phyloP scores from a whole-genome alignment of 305 asterid species.

The Fraxinus floribunda region DNA sequence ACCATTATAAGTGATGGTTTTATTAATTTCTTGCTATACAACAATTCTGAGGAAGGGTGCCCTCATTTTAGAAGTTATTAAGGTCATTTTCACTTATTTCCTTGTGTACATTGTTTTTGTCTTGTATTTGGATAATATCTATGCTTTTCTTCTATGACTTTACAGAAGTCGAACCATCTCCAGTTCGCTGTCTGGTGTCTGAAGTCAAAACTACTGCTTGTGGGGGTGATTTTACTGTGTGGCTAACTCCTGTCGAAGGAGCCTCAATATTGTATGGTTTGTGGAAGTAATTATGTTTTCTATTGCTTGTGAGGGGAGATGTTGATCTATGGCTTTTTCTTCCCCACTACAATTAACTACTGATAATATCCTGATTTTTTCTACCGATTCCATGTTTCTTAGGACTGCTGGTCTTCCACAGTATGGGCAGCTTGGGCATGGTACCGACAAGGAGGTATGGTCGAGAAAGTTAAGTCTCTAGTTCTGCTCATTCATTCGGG shows the following conservation, averaged over 20 bases:
- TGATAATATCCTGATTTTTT: constrained; percentile 28
- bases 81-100: constrained; percentile 1
- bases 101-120: neutral
- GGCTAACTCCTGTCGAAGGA: constrained; percentile 89
- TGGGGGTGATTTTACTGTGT: constrained; percentile 93
- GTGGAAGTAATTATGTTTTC: constrained; percentile 20
- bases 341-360: constrained; percentile 17
- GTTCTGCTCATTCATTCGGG: neutral
- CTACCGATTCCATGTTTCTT: constrained; percentile 24
- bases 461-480: neutral
- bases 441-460: constrained; percentile 86
- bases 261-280: constrained; percentile 87
- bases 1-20: neutral
- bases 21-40: neutral
- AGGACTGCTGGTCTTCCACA: constrained; percentile 99
- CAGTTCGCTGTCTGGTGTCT: constrained; percentile 70
- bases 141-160: constrained; percentile 16
- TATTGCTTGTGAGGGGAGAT: neutral
- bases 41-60: neutral
- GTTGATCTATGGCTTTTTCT: neutral
- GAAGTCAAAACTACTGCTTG: constrained; percentile 63
- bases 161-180: constrained; percentile 79
- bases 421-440: constrained; percentile 98
- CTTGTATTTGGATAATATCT: constrained; percentile 11
- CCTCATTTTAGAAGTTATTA: neutral